Evolutionary conservation across 169 alveolate genomes (phyloP), one percentile per base, ranked within the genome.

Genomic region (Plasmodium billcollinsi): DNA sequence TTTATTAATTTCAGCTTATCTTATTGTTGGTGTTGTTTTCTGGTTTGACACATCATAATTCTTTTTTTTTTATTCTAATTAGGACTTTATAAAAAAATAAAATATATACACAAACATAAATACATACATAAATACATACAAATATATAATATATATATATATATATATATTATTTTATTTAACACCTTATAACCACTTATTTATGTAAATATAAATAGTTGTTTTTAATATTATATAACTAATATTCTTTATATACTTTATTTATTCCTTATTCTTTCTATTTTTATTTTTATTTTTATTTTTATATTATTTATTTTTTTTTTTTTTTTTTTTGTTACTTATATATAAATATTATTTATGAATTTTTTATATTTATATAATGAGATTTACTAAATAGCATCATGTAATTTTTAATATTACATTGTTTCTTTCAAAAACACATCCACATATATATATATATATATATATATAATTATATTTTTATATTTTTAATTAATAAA

Each of bases 1-100:
- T 47, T 80, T 96, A 90, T 91, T 96, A 29, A 95, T 95, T 71
- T 73, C 95, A 18, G 96, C 97, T 59, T 96, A 96, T 54, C 93
- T 94, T 29, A 92, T 96, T 43, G 95, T 96, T 43, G 96, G 97
- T 24, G 95, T 93, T 43, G 94, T 93, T 56, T 95, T 92, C 88
- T 95, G 97, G 97, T 95, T 71, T 24, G 92, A 86, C 33, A 61
- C 74, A 39, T 39, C 92, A 26, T 86, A 61, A 67, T 11, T 56
- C 5, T 9, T 21, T 43, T 21, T 47, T 56, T 15, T 56, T 18
- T 56, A 69, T 39, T 69, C 20, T 69, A 39, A 14, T 14, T 1
- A 49, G 3, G 20, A 69, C 45, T 18, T 45, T 45, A 26, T 52
- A 73, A 50, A 73, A 21, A 24, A 54, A 52, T 12, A 26, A 15